Evolutionary conservation across 2,329 filamentous ascomycete genomes (phyloP).

Genomic region (Cercospora sp.): DNA sequence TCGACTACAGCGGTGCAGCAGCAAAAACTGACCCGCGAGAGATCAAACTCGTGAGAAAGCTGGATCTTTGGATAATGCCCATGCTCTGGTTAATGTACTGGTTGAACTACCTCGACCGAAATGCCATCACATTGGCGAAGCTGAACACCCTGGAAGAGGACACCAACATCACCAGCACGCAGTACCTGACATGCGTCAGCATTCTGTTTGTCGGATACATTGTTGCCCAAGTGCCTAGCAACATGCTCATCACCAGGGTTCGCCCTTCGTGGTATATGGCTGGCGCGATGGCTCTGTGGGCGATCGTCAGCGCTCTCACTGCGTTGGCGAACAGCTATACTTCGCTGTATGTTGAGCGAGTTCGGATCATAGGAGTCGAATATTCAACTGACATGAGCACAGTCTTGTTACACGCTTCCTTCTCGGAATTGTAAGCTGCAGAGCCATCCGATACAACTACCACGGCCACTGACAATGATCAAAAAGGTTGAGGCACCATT

Average conservation of each 20-base stretch:
- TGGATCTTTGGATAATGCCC: conserved; percentile 9
- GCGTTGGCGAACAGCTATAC: conserved; percentile 41
- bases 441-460: background rate
- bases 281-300: conserved; percentile 38
- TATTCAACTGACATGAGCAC: background rate
- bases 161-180: conserved; percentile 20
- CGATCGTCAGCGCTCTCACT: conserved; percentile 38
- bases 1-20: conserved; percentile 1
- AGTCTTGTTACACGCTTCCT: conserved; percentile 29
- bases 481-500: conserved; percentile 36
- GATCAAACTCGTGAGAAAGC: conserved; percentile 6
- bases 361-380: too few species aligned
- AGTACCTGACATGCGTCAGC: conserved; percentile 30
- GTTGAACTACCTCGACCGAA: conserved; percentile 33
- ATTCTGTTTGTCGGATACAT: conserved; percentile 38
- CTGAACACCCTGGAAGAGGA: conserved; percentile 30
- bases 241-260: conserved; percentile 50
- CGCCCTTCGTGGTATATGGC: conserved; percentile 47
- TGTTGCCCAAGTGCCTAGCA: conserved; percentile 44
- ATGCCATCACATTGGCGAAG: conserved; percentile 31
- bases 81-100: conserved; percentile 27
- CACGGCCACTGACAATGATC: background rate
- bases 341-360: conserved; percentile 38
- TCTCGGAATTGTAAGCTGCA: conserved; percentile 33
- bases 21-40: background rate